Base-by-base conservation (phyloP, 305 asterid species). In the Fraxinus floribunda region DNA sequence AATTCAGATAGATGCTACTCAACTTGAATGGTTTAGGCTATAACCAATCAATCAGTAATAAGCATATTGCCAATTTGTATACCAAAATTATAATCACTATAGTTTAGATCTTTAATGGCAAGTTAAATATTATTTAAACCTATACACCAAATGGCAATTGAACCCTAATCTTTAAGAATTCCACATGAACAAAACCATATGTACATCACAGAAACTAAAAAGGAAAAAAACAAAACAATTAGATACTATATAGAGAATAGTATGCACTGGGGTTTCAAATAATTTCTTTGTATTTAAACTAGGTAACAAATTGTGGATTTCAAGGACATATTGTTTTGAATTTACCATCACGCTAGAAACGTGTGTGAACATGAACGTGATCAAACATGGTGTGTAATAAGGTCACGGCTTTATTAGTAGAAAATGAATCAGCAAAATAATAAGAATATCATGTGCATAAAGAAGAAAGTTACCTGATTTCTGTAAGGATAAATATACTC, bases 401-500 rank as follows among this genome's bases (percentile, higher is more conserved):
- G 64, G 57, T 60, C 74, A 35, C 10, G 13, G 49, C 66, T 36
- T 66, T 16, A 76, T 71, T 66, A 26, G 64, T 15, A 39, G 49
- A 49, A 41, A 76, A 80, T 34, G 66, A 71, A 68, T 22, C 46
- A 75, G 76, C 15, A 34, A 29, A 77, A 5, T 20, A 79, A 79
- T 78, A 39, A 29, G 44, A 20, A 36, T 26, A 38, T 35, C 64
- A 60, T 24, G 9, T 15, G 72, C 66, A 49, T 72, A 83, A 76
- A 52, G 32, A 78, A 75, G 44, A 22, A 44, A 68, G 68, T 64
- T 81, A 92, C 99, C 97, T 94, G 99, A 86, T 96, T 96, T 83
- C 99, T 91, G 90, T 94, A 94, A 52, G 99, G 98, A 86, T 96
- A 93, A 86, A 96, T 90, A 83, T 76, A 91, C 80, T 96, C 97